phyloP scores from a whole-genome alignment of 306 rosid species.

The Cicer bijugum region DNA sequence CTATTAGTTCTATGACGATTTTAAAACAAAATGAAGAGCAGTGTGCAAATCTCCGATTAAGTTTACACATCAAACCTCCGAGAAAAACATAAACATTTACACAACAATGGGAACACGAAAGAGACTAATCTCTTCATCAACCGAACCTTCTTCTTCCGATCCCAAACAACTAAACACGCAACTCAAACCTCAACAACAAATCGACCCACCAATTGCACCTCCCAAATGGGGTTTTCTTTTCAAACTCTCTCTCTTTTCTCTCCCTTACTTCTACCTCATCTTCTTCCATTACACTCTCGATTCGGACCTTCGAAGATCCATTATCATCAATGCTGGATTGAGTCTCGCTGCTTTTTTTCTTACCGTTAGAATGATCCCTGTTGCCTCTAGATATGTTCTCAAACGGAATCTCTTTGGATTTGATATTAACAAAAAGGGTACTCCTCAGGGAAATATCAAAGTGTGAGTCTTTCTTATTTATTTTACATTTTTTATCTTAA shows the following conservation, averaged over 20 bases:
- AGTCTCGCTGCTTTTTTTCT: slow-evolving; percentile 67
- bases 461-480: slow-evolving; percentile 61
- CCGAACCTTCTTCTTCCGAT: slow-evolving; percentile 40
- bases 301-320: slow-evolving; percentile 60
- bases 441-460: slow-evolving; percentile 73
- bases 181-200: slow-evolving; percentile 36
- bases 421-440: slow-evolving; percentile 94
- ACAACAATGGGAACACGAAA: slow-evolving; percentile 77
- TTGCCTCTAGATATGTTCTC: slow-evolving; percentile 80
- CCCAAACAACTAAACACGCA: slow-evolving; percentile 34
- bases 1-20: too few relatives aligned
- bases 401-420: slow-evolving; percentile 77
- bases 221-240: slow-evolving; percentile 70
- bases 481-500: neutral
- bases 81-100: neutral
- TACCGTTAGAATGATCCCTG: slow-evolving; percentile 77
- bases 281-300: slow-evolving; percentile 69
- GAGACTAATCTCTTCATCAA: slow-evolving; percentile 52
- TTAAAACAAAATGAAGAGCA: too few relatives aligned
- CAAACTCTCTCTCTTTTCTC: slow-evolving; percentile 60
- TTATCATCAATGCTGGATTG: slow-evolving; percentile 74
- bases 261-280: slow-evolving; percentile 73
- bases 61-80: slow-evolving; percentile 18
- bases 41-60: neutral
- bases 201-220: slow-evolving; percentile 69